Conservation (phyloP, 2,329 filamentous ascomycete genomes). For the Aspergillus fructus region DNA sequence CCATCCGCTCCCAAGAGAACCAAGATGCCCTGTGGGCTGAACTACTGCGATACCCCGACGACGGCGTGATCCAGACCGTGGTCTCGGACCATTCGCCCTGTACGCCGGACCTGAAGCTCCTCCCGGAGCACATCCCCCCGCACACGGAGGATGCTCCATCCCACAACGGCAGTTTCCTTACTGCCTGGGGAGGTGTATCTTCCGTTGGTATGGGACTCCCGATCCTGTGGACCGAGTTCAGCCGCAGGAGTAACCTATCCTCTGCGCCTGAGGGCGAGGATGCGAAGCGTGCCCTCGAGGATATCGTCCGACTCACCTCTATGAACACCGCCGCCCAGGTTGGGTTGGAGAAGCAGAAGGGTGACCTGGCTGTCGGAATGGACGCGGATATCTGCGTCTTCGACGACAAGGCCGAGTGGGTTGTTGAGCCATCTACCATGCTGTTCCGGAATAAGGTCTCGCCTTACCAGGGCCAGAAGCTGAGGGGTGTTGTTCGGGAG, state of each 20-base stretch:
- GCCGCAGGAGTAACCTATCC: constrained; percentile 54
- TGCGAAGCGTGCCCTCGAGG: constrained; percentile 59
- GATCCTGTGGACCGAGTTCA: constrained; percentile 79
- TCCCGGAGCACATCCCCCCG: constrained; percentile 68
- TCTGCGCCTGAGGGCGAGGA: constrained; percentile 40
- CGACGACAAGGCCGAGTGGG: constrained; percentile 78
- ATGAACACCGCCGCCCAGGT: constrained; percentile 86
- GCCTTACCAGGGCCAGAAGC: constrained; percentile 78
- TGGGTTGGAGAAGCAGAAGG: constrained; percentile 77
- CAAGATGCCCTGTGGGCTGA: constrained; percentile 87
- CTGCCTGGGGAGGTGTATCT: constrained; percentile 93
- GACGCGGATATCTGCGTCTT: constrained; percentile 93
- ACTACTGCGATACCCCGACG: constrained; percentile 56
- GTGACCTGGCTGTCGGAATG: constrained; percentile 74
- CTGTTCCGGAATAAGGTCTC: constrained; percentile 91
- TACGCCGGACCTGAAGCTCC: constrained; percentile 88
- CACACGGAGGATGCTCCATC: constrained; percentile 26
- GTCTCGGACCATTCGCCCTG: constrained; percentile 96
- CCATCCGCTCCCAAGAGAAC: constrained; percentile 78
- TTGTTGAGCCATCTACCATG: constrained; percentile 76
- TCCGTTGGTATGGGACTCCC: constrained; percentile 89
- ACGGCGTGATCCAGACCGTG: constrained; percentile 85
- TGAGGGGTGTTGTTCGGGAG: constrained; percentile 76
- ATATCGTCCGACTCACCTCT: constrained; percentile 83
- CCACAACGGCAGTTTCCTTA: constrained; percentile 77